A percentile compares a stretch with the other conserved stretches of the same genome.
Conservation (phyloP, 257 asterid genomes). For the Thymus quinquecostatus region DNA sequence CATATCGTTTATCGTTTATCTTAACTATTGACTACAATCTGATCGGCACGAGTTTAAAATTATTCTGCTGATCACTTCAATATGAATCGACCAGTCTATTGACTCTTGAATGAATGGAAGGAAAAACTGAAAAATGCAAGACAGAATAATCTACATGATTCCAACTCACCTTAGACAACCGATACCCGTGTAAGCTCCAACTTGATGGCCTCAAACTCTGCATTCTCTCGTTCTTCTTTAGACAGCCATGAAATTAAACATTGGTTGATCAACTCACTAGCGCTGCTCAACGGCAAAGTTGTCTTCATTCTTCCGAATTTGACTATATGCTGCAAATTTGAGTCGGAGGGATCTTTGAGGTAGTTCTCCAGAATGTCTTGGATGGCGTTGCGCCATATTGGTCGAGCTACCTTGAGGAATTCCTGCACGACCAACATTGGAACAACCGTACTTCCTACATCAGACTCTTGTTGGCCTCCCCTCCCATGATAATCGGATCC, state of each 20-base stretch:
- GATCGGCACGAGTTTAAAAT: neutral
- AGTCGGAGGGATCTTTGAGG: conserved; percentile 62
- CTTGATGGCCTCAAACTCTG: conserved; percentile 61
- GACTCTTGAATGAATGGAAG: conserved; percentile 24
- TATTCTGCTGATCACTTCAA: neutral
- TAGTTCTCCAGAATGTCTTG: conserved; percentile 57
- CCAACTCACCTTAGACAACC: conserved; percentile 23
- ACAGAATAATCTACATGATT: conserved; percentile 28
- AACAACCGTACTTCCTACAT: conserved; percentile 74
- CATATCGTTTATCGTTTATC: neutral
- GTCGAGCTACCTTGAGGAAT: conserved; percentile 83
- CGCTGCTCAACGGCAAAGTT: conserved; percentile 30
- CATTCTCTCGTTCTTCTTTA: conserved; percentile 60
- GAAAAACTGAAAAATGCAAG: conserved; percentile 24
- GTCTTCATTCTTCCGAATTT: conserved; percentile 51
- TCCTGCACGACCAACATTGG: conserved; percentile 69
- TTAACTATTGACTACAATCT: conserved; percentile 1
- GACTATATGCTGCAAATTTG: conserved; percentile 56
- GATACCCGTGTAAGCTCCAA: conserved; percentile 47
- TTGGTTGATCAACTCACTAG: conserved; percentile 61
- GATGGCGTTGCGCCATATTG: conserved; percentile 81
- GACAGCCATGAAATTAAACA: conserved; percentile 65
- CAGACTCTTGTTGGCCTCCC: conserved; percentile 88
- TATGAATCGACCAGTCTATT: conserved; percentile 13
- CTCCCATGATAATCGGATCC: conserved; percentile 96